phyloP scores from a whole-genome alignment of 192 early-diverging fungal species.

The Radiomyces spectabilis region DNA sequence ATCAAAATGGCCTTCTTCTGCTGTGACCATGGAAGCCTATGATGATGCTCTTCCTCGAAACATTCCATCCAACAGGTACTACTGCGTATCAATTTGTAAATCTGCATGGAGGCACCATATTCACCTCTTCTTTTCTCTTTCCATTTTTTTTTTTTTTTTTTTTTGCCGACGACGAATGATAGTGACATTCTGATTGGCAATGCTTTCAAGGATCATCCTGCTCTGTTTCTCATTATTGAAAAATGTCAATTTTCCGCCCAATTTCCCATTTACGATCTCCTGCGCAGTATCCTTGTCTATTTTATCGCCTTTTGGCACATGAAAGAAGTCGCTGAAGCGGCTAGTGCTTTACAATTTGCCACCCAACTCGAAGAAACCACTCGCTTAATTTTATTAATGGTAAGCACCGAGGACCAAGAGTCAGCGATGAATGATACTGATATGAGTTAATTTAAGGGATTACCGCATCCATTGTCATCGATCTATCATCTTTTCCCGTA shows the following conservation, averaged over 20 bases:
- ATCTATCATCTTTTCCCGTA: constrained; percentile 2
- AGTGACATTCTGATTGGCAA: constrained; percentile 20
- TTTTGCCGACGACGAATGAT: neutral
- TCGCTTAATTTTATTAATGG: constrained; percentile 1
- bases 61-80: constrained; percentile 11
- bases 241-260: constrained; percentile 1
- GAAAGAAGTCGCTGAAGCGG: constrained; percentile 2
- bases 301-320: constrained; percentile 31
- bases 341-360: constrained; percentile 11
- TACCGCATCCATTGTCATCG: neutral
- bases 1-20: constrained; percentile 11
- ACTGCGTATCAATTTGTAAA: neutral
- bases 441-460: neutral
- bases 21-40: constrained; percentile 12
- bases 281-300: constrained; percentile 20
- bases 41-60: constrained; percentile 19
- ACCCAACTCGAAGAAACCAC: constrained; percentile 17
- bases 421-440: neutral
- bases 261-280: neutral
- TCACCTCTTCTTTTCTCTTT: too few species aligned
- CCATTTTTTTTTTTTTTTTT: neutral
- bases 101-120: too few species aligned
- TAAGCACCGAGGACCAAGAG: neutral
- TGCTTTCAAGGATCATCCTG: constrained; percentile 26
- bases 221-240: constrained; percentile 11